phyloP scores from a whole-genome alignment of 371 early-diverging fungal genomes.

The Actinomucor elegans region DNA sequence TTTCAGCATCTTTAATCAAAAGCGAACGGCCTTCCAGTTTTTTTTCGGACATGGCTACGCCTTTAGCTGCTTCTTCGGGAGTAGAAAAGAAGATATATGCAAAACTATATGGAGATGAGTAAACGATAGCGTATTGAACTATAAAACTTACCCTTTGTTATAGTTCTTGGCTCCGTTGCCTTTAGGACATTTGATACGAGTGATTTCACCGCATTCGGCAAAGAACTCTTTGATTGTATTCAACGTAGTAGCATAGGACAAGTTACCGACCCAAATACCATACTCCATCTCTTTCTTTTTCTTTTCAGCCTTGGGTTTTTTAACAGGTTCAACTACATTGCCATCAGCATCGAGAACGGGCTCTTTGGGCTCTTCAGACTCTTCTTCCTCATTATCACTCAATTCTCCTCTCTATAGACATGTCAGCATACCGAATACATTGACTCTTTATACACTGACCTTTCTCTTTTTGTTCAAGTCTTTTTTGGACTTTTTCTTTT shows the following conservation, averaged over 20 bases:
- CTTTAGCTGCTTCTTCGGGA: slow-evolving; percentile 52
- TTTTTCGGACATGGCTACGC: slow-evolving; percentile 61
- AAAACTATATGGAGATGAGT: slow-evolving; percentile 49
- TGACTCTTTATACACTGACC: slow-evolving; percentile 21
- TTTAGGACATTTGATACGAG: slow-evolving; percentile 68
- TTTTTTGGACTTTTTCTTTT: slow-evolving; percentile 44
- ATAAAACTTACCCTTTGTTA: slow-evolving; percentile 46
- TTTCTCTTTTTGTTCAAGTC: slow-evolving; percentile 47
- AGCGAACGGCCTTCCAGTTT: slow-evolving; percentile 62
- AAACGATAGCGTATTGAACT: neutral
- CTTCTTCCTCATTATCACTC: slow-evolving; percentile 23
- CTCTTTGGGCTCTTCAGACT: slow-evolving; percentile 16
- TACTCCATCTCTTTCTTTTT: slow-evolving; percentile 45
- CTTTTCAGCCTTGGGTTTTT: slow-evolving; percentile 36
- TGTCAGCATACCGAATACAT: neutral
- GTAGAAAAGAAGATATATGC: slow-evolving; percentile 71
- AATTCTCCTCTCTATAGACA: slow-evolving; percentile 38
- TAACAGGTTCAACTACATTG: slow-evolving; percentile 23
- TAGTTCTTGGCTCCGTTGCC: slow-evolving; percentile 42
- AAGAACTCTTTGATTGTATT: slow-evolving; percentile 61
- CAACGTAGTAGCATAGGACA: slow-evolving; percentile 59
- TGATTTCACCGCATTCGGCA: slow-evolving; percentile 57
- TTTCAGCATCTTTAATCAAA: slow-evolving; percentile 67
- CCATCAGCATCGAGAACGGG: slow-evolving; percentile 16
- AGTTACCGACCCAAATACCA: slow-evolving; percentile 80